Conservation (phyloP, 306 rosid genomes). For the Dryas octopetala region DNA sequence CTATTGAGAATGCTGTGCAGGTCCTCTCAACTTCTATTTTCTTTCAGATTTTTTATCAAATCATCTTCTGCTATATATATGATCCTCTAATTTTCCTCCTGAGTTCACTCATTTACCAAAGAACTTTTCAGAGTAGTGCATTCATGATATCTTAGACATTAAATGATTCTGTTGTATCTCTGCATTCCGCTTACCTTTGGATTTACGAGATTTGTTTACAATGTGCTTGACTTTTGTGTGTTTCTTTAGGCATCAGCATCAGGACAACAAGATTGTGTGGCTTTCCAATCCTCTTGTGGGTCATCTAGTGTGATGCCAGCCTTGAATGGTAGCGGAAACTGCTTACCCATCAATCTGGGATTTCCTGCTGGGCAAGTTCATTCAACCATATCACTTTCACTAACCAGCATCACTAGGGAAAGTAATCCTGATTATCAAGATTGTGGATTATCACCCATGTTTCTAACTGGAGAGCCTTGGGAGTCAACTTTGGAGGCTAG, state of each 20-base stretch:
- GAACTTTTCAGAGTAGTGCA: background rate
- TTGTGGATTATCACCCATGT: constrained; percentile 55
- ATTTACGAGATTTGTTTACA: background rate
- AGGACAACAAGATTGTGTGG: constrained; percentile 49
- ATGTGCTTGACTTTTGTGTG: constrained; percentile 22
- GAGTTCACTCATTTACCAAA: background rate
- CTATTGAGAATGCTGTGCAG: constrained; percentile 59
- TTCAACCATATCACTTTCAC: constrained; percentile 51
- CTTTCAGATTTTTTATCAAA: constrained; percentile 9
- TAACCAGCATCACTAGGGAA: constrained; percentile 63
- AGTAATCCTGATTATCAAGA: constrained; percentile 64
- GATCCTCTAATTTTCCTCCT: background rate
- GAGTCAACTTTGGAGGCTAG: constrained; percentile 59
- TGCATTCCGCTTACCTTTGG: background rate
- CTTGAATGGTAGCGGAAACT: constrained; percentile 42
- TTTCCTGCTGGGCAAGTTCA: constrained; percentile 63
- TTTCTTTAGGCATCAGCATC: constrained; percentile 61
- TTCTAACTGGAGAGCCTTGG: constrained; percentile 65
- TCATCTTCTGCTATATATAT: background rate
- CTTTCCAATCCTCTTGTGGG: constrained; percentile 52
- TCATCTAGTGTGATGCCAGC: constrained; percentile 44
- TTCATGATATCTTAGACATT: background rate
- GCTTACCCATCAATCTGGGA: constrained; percentile 55
- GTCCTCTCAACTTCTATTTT: constrained; percentile 33
- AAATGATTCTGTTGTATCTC: background rate